Conservation (phyloP, 345 rosid genomes). For the Acer negundo region DNA sequence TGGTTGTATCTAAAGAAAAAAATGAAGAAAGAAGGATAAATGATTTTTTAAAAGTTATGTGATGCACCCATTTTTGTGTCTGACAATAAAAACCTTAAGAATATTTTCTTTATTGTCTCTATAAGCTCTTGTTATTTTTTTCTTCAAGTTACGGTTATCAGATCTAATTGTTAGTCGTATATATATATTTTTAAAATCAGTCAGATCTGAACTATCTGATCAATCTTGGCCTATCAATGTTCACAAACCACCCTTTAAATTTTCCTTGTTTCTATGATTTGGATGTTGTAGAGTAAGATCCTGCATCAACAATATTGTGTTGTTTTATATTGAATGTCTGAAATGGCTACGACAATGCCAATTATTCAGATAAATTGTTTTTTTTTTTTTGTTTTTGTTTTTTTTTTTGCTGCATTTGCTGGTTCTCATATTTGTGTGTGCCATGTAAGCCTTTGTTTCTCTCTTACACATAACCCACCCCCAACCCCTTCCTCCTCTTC, state of each 20-base stretch:
- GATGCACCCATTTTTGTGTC: not conserved
- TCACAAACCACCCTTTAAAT: no score
- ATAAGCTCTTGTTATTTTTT: not conserved
- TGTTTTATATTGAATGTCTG: not conserved
- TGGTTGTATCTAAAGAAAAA: not conserved
- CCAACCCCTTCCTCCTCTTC: not conserved
- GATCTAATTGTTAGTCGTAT: not conserved
- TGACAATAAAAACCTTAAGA: no score
- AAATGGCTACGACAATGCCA: not conserved
- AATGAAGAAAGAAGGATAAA: not conserved
- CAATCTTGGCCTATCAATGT: no score
- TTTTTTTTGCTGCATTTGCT: not conserved
- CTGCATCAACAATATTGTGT: not conserved
- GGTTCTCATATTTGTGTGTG: conserved; percentile 13
- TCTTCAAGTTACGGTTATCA: not conserved
- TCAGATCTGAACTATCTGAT: no score
- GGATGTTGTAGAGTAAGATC: not conserved
- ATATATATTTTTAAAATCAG: no score
- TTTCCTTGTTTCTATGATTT: no score
- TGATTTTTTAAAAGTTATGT: not conserved
- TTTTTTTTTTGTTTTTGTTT: not conserved
- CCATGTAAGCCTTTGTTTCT: not conserved
- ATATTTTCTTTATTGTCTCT: not conserved
- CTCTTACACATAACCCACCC: not conserved
- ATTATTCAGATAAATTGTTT: not conserved